Base-by-base conservation (phyloP, 169 alveolate genomes). In the Pseudocohnilembus persalinus region DNA sequence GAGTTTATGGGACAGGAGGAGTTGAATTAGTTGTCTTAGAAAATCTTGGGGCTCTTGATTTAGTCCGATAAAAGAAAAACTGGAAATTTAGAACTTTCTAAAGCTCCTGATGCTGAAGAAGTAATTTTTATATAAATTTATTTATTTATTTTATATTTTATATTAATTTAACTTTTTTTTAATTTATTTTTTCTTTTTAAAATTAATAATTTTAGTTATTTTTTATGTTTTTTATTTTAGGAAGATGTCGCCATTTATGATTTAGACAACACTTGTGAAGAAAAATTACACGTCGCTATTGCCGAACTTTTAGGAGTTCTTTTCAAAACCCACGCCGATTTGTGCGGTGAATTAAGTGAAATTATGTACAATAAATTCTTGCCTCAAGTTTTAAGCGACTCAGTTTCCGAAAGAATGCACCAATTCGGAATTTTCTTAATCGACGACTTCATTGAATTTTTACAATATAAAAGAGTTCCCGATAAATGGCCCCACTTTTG, bases 381-480 rank as follows among this genome's bases (percentile, higher is more conserved):
- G 35, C 94, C 96, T 35, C 91, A 93, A 81, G 91, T 92, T 80
- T 89, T 96, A 68, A 76, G 82, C 33, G 91, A 89, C 31, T 63
- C 82, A 30, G 90, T 92, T 24, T 83, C 94, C 26, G 85, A 88
- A 31, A 84, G 88, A 81, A 90, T 90, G 90, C 91, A 90, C 74
- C 77, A 90, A 85, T 90, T 90, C 73, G 94, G 92, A 29, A 88
- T 90, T 31, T 96, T 94, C 90, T 83, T 96, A 16, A 87, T 96
- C 73, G 97, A 93, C 82, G 98, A 96, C 88, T 91, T 96, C 93
- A 91, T 94, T 76, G 98, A 96, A 89, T 93, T 88, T 88, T 82
- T 96, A 25, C 96, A 96, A 74, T 91, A 86, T 65, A 93, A 88
- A 49, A 81, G 85, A 78, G 82, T 94, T 49, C 83, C 83, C 11